Evolutionary conservation across 2,329 filamentous ascomycete species (phyloP).

Genomic region (Verticillium klebahnii): DNA sequence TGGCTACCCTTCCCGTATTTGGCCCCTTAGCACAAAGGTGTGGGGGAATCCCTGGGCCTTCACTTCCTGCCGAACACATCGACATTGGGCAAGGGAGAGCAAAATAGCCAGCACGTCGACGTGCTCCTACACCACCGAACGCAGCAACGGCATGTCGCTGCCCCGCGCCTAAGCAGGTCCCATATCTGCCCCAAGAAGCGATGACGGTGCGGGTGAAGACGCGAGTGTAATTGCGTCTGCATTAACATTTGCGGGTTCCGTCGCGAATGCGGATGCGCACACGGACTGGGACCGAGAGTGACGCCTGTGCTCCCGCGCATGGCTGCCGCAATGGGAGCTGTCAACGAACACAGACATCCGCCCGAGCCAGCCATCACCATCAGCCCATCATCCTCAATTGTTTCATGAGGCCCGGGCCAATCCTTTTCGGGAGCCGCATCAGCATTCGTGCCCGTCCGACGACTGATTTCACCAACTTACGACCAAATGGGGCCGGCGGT

Average conservation of each 20-base stretch:
- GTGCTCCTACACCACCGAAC: background rate
- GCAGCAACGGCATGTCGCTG: background rate
- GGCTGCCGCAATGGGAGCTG: background rate
- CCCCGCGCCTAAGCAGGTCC: background rate
- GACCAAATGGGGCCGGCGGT: background rate
- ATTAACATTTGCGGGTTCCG: background rate
- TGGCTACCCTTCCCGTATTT: conserved; percentile 1
- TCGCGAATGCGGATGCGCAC: background rate
- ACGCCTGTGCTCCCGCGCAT: background rate
- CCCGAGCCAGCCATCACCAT: background rate
- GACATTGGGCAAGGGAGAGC: background rate
- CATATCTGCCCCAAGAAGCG: background rate
- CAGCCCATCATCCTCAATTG: background rate
- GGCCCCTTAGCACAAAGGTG: background rate
- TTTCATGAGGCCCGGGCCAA: background rate
- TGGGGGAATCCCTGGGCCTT: background rate
- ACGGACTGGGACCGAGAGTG: background rate
- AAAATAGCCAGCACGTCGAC: background rate
- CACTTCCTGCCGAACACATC: background rate
- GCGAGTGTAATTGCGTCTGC: background rate
- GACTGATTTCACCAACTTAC: background rate
- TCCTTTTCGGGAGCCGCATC: background rate
- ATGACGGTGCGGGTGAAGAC: background rate
- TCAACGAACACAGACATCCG: background rate
- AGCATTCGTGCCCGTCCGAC: background rate